Evolutionary conservation across 208 protist genomes (phyloP), one percentile per base, ranked within the genome.

Genomic region (Acanthamoeba rhysodes): DNA sequence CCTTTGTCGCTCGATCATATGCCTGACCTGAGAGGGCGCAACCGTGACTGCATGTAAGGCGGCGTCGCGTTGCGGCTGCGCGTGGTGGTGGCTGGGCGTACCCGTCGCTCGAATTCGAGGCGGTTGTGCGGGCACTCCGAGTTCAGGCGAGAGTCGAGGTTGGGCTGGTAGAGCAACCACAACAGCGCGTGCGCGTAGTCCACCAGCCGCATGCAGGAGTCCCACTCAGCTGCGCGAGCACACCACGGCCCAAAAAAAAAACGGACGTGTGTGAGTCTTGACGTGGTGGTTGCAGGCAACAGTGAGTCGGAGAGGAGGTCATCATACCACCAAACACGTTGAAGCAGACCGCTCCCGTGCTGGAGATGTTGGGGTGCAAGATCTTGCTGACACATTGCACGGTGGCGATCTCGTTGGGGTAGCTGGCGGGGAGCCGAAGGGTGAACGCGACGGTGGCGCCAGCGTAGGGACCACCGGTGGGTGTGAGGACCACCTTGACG

Each of bases 151-250:
- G 80, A 90, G 16, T 64, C 53, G 12, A 90, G 80, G 80, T 90
- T 90, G 50, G 80, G 80, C 24, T 90, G 80, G 45, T 90, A 90
- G 45, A 90, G 80, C 22, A 90, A 24, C 80, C 80, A 90, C 48
- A 90, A 48, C 12, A 90, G 80, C 12, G 80, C 48, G 45, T 90
- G 80, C 29, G 80, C 80, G 50, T 90, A 90, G 80, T 90, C 80
- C 4, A 32, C 80, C 48, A 90, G 24, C 16, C 80, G 80, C 48
- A 90, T 34, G 80, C 80, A 90, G 3, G 41, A 66, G 20, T 62
- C 80, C 80, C 80, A 90, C 24, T 90, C 80, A 24, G 7, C 41
- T 53, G 48, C 20, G 14, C 8, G 10, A 10, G 48, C 29, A 32
- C 27, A 48, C 14, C 10, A 37, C 7, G 14, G 29, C 29, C 76